Evolutionary conservation across 306 rosid genomes (phyloP).

Genomic region (Acacia acuminata): DNA sequence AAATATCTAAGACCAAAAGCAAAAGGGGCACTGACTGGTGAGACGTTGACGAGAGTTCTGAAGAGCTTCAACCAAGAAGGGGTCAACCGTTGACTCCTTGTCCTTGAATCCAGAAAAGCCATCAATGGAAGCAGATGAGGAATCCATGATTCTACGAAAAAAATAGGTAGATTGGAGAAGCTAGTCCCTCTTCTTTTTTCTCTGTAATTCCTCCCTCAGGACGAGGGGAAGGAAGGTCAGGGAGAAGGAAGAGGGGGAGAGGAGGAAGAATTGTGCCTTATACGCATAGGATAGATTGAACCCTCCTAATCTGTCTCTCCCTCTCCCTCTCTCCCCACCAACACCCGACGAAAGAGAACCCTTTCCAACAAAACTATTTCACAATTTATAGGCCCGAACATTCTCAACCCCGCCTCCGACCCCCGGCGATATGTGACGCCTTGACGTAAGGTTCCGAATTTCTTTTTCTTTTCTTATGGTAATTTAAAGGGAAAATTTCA

Average conservation of each 20-base stretch:
- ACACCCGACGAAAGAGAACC: slow-evolving; percentile 3
- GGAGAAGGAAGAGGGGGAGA: slow-evolving; percentile 35
- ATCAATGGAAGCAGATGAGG: slow-evolving; percentile 47
- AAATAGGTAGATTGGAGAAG: not conserved
- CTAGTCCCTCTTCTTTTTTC: slow-evolving; percentile 29
- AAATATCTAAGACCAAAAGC: not conserved
- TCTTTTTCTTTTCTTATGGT: no score
- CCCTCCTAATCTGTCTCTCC: slow-evolving; percentile 13
- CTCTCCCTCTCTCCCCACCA: slow-evolving; percentile 5
- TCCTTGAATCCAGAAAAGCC: slow-evolving; percentile 45
- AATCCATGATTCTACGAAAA: slow-evolving; percentile 48
- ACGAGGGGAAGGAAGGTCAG: slow-evolving; percentile 12
- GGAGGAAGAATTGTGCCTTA: slow-evolving; percentile 35
- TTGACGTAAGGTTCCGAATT: not conserved
- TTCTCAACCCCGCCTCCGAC: not conserved
- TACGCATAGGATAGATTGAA: slow-evolving; percentile 31
- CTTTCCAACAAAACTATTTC: not conserved
- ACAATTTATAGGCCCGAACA: not conserved
- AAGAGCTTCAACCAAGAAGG: slow-evolving; percentile 89
- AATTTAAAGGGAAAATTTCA: no score
- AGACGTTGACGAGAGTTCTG: slow-evolving; percentile 95
- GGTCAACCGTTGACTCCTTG: slow-evolving; percentile 81
- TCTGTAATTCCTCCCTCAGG: slow-evolving; percentile 11
- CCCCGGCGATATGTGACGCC: not conserved
- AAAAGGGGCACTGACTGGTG: slow-evolving; percentile 55